phyloP scores from a whole-genome alignment of 192 early-diverging fungal genomes.

The Radiomyces spectabilis region DNA sequence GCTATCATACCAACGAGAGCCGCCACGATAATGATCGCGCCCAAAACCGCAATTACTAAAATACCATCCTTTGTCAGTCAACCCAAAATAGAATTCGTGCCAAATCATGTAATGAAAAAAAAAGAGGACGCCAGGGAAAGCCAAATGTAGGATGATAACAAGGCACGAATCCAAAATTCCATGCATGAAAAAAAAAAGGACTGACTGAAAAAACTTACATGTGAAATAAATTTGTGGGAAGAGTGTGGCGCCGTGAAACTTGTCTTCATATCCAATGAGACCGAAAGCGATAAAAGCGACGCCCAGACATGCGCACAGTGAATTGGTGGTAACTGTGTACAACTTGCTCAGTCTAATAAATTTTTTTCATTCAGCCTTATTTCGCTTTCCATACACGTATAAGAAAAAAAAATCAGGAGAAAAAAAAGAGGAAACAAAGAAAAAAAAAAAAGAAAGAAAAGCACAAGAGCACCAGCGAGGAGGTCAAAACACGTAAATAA shows the following conservation, averaged over 20 bases:
- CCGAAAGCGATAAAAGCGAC: conserved; percentile 16
- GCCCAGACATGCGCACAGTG: conserved; percentile 17
- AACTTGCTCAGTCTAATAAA: conserved; percentile 19
- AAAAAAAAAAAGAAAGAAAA: no score
- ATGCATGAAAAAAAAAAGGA: no score
- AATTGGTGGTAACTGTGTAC: conserved; percentile 18
- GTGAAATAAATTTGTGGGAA: conserved; percentile 13
- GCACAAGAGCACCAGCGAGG: no score
- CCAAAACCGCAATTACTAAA: conserved; percentile 14
- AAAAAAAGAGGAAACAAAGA: no score
- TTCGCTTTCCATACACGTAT: no score
- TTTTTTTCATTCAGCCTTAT: no score
- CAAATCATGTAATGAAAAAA: no score
- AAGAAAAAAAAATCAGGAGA: conserved; percentile 1
- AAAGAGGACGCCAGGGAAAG: background rate
- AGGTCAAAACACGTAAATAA: background rate
- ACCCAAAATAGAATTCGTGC: no score
- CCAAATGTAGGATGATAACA: no score
- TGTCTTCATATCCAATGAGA: conserved; percentile 7
- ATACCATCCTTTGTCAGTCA: no score
- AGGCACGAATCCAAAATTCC: no score
- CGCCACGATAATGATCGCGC: conserved; percentile 13
- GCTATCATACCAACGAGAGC: conserved; percentile 6
- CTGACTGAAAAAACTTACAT: conserved; percentile 9
- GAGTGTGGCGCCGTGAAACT: conserved; percentile 14